These are phyloP conservation scores for Cantharellus cinnabarinus DNA, from an alignment of 768 basidiomycete species.

Conservation along the genomic window DNA sequence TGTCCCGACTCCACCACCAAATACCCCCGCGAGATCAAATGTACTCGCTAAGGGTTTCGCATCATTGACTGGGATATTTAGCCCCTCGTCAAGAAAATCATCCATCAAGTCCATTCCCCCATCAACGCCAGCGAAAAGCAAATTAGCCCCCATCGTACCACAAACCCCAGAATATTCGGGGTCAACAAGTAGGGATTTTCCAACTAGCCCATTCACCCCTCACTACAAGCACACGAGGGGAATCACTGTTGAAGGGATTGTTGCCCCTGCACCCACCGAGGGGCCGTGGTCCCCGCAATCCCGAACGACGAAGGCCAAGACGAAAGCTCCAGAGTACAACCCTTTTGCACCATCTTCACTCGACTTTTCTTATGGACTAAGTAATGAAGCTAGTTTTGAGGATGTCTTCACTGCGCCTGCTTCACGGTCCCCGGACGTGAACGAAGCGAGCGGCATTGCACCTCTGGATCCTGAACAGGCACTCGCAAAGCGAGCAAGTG, in stretches of 20 bases:
- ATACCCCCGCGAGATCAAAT: constrained; percentile 16
- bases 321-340: constrained; percentile 20
- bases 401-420: constrained; percentile 34
- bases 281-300: constrained; percentile 42
- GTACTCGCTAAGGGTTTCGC: constrained; percentile 18
- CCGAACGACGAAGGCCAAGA: constrained; percentile 17
- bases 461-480: background rate
- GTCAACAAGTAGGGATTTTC: constrained; percentile 15
- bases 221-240: constrained; percentile 67
- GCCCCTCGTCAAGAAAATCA: constrained; percentile 1
- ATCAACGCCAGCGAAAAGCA: background rate
- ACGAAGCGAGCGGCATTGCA: background rate
- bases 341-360: constrained; percentile 8
- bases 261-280: constrained; percentile 35
- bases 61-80: constrained; percentile 1
- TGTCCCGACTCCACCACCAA: background rate
- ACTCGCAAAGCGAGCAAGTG: constrained; percentile 5
- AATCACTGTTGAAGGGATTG: constrained; percentile 49
- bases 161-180: background rate
- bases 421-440: background rate
- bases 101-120: constrained; percentile 2
- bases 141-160: background rate
- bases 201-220: constrained; percentile 57
- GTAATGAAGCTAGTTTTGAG: constrained; percentile 24
- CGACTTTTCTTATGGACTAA: constrained; percentile 12